Conservation (phyloP, 768 basidiomycete genomes). For the Tulasnella sp. region DNA sequence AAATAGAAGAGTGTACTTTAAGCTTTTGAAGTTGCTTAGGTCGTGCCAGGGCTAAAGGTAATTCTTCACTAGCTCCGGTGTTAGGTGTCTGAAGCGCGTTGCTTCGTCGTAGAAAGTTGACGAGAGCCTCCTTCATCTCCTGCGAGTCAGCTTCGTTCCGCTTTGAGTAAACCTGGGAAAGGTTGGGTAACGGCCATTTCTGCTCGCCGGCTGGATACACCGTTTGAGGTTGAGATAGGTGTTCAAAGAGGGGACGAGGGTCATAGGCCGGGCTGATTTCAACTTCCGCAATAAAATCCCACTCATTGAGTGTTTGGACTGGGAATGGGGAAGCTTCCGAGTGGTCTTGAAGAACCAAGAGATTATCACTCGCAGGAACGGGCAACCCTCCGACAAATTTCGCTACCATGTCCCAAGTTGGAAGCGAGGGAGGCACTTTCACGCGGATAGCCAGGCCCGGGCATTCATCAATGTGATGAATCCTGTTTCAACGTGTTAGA, state of each 20-base stretch:
- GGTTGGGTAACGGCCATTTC: slow-evolving; percentile 4
- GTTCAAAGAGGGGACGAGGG: neutral
- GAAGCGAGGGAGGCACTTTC: neutral
- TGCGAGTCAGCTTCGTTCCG: neutral
- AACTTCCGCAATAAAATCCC: neutral
- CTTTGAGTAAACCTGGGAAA: neutral
- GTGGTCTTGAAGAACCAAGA: neutral
- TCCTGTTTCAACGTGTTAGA: neutral
- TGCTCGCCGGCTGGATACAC: neutral
- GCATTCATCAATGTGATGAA: neutral
- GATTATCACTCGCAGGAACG: neutral
- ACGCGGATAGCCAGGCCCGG: neutral
- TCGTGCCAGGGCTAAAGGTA: neutral
- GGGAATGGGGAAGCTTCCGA: neutral
- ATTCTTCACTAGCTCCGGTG: neutral
- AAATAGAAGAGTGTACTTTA: neutral
- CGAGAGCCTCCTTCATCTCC: neutral
- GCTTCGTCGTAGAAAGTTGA: neutral
- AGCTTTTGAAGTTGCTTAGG: neutral
- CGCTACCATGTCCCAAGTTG: neutral
- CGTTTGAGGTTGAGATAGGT: neutral
- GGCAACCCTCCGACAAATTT: neutral
- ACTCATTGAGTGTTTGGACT: neutral
- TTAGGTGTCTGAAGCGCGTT: neutral
- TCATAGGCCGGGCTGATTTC: neutral